Evolutionary conservation across 495 filamentous ascomycete genomes (phyloP), one percentile per base, ranked within the genome.

Genomic region (Cairneyella variabilis): DNA sequence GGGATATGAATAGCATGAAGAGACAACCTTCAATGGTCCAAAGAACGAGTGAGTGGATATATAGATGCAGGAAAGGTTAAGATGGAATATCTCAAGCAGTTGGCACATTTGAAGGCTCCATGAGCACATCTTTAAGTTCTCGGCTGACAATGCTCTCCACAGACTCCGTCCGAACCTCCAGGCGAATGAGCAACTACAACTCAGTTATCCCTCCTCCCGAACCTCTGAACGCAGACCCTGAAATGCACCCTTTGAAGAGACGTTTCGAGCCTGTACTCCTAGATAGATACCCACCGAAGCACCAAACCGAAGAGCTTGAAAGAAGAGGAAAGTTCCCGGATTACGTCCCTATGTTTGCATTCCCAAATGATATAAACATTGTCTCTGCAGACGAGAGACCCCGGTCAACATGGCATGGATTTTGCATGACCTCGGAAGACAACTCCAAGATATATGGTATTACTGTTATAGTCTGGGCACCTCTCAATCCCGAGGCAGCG

Each of bases 261-360:
- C 84, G 88, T 45, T 96, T 97, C 61, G 93, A 98, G 63, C 93
- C 93, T 6, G 91, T 96, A 14, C 71, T 98, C 16, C 79, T 98
- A 23, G 93, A 98, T 65, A 78, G 92, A 65, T 97, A 98, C 62
- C 93, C 93, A 18, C 83, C 89, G 32, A 87, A 88, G 64, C 78
- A 80, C 57, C 86, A 91, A 71, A 73, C 71, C 17, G 92, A 96
- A 22, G 89, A 95, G 57, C 60, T 82, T 51, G 83, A 87, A 63
- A 79, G 86, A 63, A 83, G 93, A 62, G 91, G 89, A 38, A 83
- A 82, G 47, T 97, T 98, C 65, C 93, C 93, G 3, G 92, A 98
- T 64, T 97, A 96, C 60, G 89, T 98, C 32, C 93, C 93, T 22
- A 97, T 98, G 93, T 98, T 97, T 63, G 91, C 93, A 18, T 98